Evolutionary conservation across 2,329 filamentous ascomycete species (phyloP).

Genomic region (Escovopsis sp.): DNA sequence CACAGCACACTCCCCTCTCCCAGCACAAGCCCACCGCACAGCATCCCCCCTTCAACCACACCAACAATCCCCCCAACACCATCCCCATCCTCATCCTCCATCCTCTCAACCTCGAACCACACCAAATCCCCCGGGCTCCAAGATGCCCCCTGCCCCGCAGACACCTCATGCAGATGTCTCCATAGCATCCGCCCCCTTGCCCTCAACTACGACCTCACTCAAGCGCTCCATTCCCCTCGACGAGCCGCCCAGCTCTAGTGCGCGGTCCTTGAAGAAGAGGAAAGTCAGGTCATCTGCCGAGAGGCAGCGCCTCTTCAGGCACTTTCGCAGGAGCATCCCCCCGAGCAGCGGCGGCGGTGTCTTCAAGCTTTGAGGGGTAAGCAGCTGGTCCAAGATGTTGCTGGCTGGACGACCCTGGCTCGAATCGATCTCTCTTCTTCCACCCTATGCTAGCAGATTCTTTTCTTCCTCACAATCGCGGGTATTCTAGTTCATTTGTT

Average conservation of each 20-base stretch:
- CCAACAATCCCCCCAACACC: not conserved
- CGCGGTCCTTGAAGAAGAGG: conserved; percentile 5
- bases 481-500: no score
- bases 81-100: not conserved
- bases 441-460: no score
- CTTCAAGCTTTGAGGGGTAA: not conserved
- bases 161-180: conserved; percentile 1
- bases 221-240: conserved; percentile 11
- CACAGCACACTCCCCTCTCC: not conserved
- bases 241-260: conserved; percentile 7
- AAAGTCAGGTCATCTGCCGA: conserved; percentile 9
- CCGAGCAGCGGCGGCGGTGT: conserved; percentile 4
- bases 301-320: conserved; percentile 11
- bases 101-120: not conserved
- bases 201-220: conserved; percentile 7
- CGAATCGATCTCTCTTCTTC: no score
- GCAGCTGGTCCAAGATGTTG: no score
- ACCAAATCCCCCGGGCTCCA: not conserved
- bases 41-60: not conserved
- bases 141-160: not conserved
- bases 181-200: conserved; percentile 7
- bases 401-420: no score
- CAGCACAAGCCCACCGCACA: not conserved
- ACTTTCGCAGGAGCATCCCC: conserved; percentile 11
- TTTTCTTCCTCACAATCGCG: no score